phyloP scores from a whole-genome alignment of 1,139 yeast species.

The Saccharomyces hybrid region DNA sequence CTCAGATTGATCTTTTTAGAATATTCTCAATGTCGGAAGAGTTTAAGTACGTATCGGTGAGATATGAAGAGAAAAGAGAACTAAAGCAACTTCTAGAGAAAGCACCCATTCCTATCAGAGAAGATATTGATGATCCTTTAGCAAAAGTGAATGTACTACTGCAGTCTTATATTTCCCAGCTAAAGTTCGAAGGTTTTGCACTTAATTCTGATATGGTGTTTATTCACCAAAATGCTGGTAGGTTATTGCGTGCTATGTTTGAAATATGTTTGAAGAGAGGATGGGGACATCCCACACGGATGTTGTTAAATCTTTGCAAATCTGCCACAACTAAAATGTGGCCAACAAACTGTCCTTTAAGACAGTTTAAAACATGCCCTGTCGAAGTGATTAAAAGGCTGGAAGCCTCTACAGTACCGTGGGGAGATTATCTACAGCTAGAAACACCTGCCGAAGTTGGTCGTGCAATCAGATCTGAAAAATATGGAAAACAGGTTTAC shows the following conservation, averaged over 20 bases:
- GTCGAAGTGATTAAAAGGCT: slow-evolving; percentile 59
- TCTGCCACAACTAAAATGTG: slow-evolving; percentile 79
- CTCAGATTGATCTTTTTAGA: slow-evolving; percentile 67
- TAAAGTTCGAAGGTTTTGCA: slow-evolving; percentile 80
- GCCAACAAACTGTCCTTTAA: slow-evolving; percentile 76
- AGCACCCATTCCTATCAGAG: slow-evolving; percentile 83
- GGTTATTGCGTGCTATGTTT: slow-evolving; percentile 76
- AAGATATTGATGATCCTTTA: slow-evolving; percentile 57
- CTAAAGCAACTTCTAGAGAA: slow-evolving; percentile 58
- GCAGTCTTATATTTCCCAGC: slow-evolving; percentile 75
- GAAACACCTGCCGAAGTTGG: slow-evolving; percentile 66
- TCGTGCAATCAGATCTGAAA: slow-evolving; percentile 68
- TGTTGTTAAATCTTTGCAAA: slow-evolving; percentile 58
- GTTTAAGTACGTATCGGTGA: slow-evolving; percentile 71
- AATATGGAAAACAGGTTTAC: slow-evolving; percentile 53
- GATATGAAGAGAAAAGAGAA: slow-evolving; percentile 84
- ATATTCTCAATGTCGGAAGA: slow-evolving; percentile 79
- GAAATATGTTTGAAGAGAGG: slow-evolving; percentile 65
- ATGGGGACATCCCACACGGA: slow-evolving; percentile 62
- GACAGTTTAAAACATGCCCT: slow-evolving; percentile 72
- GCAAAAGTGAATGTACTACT: slow-evolving; percentile 75
- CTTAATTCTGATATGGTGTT: slow-evolving; percentile 89
- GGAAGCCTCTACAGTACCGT: slow-evolving; percentile 77
- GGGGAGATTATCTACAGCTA: slow-evolving; percentile 56
- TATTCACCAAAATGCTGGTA: slow-evolving; percentile 87